phyloP scores from a whole-genome alignment of 805 yeast genomes.

The Starmerella roubikii region DNA sequence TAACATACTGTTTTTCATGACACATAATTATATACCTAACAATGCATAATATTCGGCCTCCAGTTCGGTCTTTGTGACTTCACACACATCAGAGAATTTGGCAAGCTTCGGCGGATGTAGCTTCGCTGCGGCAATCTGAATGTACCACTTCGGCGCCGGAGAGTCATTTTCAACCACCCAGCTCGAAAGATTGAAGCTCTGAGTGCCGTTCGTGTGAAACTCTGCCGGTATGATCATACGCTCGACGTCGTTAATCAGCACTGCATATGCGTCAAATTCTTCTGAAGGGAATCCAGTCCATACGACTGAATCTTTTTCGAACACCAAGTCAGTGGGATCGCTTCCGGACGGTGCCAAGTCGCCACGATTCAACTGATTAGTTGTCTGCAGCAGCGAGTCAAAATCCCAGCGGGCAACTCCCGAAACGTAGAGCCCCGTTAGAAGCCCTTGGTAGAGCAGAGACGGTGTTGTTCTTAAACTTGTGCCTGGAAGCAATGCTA shows the following conservation, averaged over 20 bases:
- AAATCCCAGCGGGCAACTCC: slow-evolving; percentile 91
- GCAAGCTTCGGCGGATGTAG: slow-evolving; percentile 6
- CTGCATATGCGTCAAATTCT: slow-evolving; percentile 38
- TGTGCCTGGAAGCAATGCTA: slow-evolving; percentile 72
- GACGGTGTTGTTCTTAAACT: slow-evolving; percentile 34
- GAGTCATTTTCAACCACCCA: too few relatives aligned
- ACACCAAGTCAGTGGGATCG: slow-evolving; percentile 17
- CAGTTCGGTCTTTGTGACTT: too few relatives aligned
- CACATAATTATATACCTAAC: too few relatives aligned
- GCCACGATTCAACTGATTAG: slow-evolving; percentile 48
- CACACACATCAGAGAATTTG: too few relatives aligned
- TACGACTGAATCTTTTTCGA: slow-evolving; percentile 1
- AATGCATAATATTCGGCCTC: too few relatives aligned
- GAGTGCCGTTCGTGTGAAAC: slow-evolving; percentile 21
- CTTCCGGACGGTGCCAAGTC: slow-evolving; percentile 37
- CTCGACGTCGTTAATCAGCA: slow-evolving; percentile 70
- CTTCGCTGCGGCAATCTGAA: slow-evolving; percentile 16
- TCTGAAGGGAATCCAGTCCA: slow-evolving; percentile 17
- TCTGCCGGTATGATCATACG: slow-evolving; percentile 32
- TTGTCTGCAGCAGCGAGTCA: slow-evolving; percentile 77
- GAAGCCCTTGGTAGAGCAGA: slow-evolving; percentile 66
- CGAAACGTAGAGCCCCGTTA: slow-evolving; percentile 65
- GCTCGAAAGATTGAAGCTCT: slow-evolving; percentile 25
- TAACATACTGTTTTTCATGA: too few relatives aligned
- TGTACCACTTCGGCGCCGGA: too few relatives aligned